Conservation (phyloP, 2,329 filamentous ascomycete species). For the Fonsecaea nubica region DNA sequence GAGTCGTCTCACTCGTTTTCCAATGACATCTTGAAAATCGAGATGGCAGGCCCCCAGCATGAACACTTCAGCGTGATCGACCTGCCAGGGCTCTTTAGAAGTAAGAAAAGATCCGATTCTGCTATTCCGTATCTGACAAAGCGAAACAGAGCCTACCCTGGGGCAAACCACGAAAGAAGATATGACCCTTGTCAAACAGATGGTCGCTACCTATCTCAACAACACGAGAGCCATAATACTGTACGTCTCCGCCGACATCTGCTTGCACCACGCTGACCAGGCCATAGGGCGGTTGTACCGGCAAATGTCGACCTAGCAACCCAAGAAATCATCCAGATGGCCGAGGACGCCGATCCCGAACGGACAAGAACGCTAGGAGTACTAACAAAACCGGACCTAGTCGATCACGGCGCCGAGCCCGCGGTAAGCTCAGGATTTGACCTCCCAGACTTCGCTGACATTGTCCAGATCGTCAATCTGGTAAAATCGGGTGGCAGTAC, state of each 20-base stretch:
- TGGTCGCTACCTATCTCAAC: conserved; percentile 51
- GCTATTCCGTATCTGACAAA: no score
- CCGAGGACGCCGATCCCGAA: conserved; percentile 46
- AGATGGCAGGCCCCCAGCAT: conserved; percentile 52
- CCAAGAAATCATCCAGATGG: conserved; percentile 54
- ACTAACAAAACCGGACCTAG: conserved; percentile 67
- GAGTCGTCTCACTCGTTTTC: conserved; percentile 46
- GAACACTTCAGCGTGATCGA: conserved; percentile 53
- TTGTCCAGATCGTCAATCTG: no score
- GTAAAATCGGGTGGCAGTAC: no score
- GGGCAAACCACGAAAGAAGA: conserved; percentile 48
- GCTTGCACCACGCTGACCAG: background rate
- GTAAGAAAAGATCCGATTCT: conserved; percentile 27
- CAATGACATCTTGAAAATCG: conserved; percentile 50
- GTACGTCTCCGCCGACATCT: background rate
- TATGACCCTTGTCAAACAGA: conserved; percentile 47
- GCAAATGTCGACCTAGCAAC: conserved; percentile 55
- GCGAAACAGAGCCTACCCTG: conserved; percentile 30
- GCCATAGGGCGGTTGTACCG: conserved; percentile 47
- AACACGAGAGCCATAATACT: conserved; percentile 52
- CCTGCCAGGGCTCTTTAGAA: conserved; percentile 55
- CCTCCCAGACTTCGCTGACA: no score
- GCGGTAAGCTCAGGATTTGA: no score
- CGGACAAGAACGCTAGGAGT: conserved; percentile 53
- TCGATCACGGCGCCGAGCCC: conserved; percentile 45